These are phyloP conservation scores for Acacia confusa DNA, from an alignment of 306 rosid genomes.

Conservation along the genomic window DNA sequence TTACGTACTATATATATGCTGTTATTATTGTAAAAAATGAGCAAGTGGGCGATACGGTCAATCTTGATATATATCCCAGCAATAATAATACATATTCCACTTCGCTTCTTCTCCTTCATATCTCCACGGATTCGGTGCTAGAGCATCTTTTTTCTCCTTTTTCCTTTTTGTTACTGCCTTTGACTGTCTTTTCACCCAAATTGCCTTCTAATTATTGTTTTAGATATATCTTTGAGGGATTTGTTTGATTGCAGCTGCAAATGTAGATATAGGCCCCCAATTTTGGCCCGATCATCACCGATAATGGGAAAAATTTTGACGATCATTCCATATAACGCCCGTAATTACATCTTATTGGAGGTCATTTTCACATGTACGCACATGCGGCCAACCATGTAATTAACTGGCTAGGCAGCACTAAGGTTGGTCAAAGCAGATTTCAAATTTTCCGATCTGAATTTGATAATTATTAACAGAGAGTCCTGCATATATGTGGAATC, in stretches of 20 bases:
- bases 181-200: neutral
- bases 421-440: conserved; percentile 34
- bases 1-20: too few species aligned
- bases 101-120: conserved; percentile 15
- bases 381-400: conserved; percentile 47
- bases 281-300: neutral
- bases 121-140: conserved; percentile 39
- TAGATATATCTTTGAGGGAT: neutral
- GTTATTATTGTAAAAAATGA: neutral
- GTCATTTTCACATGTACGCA: conserved; percentile 45
- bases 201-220: neutral
- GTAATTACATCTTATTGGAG: conserved; percentile 17
- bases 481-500: neutral
- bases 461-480: conserved; percentile 14
- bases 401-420: conserved; percentile 16
- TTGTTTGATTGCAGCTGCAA: neutral
- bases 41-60: conserved; percentile 40
- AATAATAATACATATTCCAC: conserved; percentile 12
- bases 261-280: neutral
- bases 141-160: conserved; percentile 35
- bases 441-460: conserved; percentile 24
- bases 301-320: neutral
- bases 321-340: conserved; percentile 11
- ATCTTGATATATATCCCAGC: conserved; percentile 30
- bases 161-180: neutral